Evolutionary conservation across 345 rosid species (phyloP).

Genomic region (Lepidium didymum): DNA sequence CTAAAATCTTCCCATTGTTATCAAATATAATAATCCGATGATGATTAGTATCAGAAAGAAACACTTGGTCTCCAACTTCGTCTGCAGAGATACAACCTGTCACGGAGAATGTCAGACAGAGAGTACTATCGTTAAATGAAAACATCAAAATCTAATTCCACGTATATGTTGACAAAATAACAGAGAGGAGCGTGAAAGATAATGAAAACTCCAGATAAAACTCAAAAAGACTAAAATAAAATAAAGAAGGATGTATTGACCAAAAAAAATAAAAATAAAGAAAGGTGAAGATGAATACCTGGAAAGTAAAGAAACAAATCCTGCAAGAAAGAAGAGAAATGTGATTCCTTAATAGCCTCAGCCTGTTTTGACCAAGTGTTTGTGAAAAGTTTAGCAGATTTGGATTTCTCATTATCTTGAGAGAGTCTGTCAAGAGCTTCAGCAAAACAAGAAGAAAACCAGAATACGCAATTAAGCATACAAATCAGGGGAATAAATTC

Average conservation of each 20-base stretch:
- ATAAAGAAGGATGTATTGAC: background rate
- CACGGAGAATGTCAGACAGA: background rate
- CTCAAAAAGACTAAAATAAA: background rate
- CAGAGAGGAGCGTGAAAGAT: background rate
- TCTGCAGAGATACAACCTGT: slow-evolving; percentile 80
- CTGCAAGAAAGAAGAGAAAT: slow-evolving; percentile 38
- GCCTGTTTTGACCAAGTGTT: slow-evolving; percentile 54
- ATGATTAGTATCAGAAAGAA: slow-evolving; percentile 92
- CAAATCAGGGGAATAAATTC: background rate
- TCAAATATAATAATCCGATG: slow-evolving; percentile 70
- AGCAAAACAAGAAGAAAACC: slow-evolving; percentile 21
- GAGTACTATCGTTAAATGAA: background rate
- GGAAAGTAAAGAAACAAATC: slow-evolving; percentile 65
- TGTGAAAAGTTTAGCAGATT: slow-evolving; percentile 23
- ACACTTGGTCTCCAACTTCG: slow-evolving; percentile 52
- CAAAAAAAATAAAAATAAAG: background rate
- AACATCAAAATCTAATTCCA: background rate
- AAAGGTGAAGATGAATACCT: slow-evolving; percentile 35
- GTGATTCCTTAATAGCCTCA: slow-evolving; percentile 45
- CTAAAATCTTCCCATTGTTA: slow-evolving; percentile 59
- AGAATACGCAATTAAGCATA: background rate
- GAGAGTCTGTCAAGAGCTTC: slow-evolving; percentile 43
- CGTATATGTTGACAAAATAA: background rate
- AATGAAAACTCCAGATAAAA: background rate
- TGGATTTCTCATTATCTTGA: slow-evolving; percentile 35